Evolutionary conservation across 2,329 filamentous ascomycete genomes (phyloP).

Genomic region (Penicillium sp.): DNA sequence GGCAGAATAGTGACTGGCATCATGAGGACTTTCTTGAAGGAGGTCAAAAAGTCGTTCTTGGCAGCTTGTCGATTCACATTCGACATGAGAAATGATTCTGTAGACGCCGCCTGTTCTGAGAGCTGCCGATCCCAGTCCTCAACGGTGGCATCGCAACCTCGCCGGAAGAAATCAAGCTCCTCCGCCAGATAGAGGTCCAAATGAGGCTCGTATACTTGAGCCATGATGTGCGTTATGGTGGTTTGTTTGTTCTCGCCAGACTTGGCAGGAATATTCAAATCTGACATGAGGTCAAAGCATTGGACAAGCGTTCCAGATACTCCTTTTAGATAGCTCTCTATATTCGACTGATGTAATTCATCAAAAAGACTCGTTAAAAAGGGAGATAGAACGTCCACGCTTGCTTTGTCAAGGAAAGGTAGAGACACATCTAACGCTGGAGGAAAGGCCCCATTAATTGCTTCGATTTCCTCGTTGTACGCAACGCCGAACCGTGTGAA

Average conservation of each 20-base stretch:
- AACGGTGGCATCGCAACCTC: slow-evolving; percentile 72
- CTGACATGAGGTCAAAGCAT: slow-evolving; percentile 70
- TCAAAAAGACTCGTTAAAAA: slow-evolving; percentile 84
- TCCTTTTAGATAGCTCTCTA: slow-evolving; percentile 76
- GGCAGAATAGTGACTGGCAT: slow-evolving; percentile 86
- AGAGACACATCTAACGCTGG: slow-evolving; percentile 67
- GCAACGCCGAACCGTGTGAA: slow-evolving; percentile 71
- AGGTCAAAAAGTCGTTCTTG: slow-evolving; percentile 92
- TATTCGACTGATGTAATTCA: slow-evolving; percentile 72
- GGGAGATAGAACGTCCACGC: slow-evolving; percentile 76
- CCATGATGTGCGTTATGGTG: slow-evolving; percentile 63
- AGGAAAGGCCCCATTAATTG: slow-evolving; percentile 81
- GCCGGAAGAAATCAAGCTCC: slow-evolving; percentile 81
- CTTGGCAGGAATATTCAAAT: slow-evolving; percentile 61
- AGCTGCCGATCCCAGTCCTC: slow-evolving; percentile 86
- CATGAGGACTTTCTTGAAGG: slow-evolving; percentile 98
- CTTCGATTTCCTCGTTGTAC: slow-evolving; percentile 73
- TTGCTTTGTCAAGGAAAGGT: slow-evolving; percentile 74
- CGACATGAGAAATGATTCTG: slow-evolving; percentile 93
- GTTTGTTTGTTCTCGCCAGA: slow-evolving; percentile 59
- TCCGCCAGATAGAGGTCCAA: slow-evolving; percentile 91
- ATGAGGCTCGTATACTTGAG: slow-evolving; percentile 81
- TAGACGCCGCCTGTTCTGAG: slow-evolving; percentile 81
- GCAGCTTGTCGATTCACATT: slow-evolving; percentile 92
- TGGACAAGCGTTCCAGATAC: slow-evolving; percentile 87